phyloP scores from a whole-genome alignment of 106 monocot species.

The Cymbidium sinense region DNA sequence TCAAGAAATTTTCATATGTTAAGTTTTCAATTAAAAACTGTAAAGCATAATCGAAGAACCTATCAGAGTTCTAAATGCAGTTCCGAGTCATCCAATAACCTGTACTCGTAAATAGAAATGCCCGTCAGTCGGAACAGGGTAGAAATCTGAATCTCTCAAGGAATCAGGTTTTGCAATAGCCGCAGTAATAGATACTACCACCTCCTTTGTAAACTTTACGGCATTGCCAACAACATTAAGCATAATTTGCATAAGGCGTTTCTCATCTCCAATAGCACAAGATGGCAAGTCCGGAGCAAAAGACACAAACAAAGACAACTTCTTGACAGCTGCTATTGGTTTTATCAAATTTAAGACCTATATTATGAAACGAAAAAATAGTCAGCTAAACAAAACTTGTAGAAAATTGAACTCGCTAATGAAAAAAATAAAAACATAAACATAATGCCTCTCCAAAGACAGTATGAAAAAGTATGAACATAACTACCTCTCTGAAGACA shows the following conservation, averaged over 20 bases:
- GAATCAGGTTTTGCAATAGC: constrained; percentile 52
- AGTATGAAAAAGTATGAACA: not conserved
- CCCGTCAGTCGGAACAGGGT: constrained; percentile 46
- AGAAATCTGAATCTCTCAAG: constrained; percentile 58
- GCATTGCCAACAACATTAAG: constrained; percentile 85
- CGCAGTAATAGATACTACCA: constrained; percentile 53
- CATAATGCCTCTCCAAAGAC: not conserved
- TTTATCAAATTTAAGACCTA: constrained; percentile 90
- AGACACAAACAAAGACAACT: constrained; percentile 35
- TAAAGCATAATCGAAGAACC: not conserved
- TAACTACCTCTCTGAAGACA: constrained; percentile 72
- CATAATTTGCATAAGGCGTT: constrained; percentile 63
- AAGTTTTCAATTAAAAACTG: not conserved
- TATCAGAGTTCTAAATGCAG: not conserved
- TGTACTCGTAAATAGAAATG: constrained; percentile 77
- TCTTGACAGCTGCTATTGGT: constrained; percentile 80
- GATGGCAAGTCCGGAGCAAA: constrained; percentile 69
- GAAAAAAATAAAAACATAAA: not conserved
- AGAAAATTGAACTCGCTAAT: not conserved
- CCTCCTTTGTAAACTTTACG: constrained; percentile 88
- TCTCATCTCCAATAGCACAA: constrained; percentile 76
- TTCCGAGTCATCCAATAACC: constrained; percentile 28
- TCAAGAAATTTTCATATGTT: not conserved
- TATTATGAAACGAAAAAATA: constrained; percentile 12
- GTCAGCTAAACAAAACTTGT: constrained; percentile 8